Evolutionary conservation across 805 yeast genomes (phyloP).

Genomic region (Wickerhamomyces sydowiorum): DNA sequence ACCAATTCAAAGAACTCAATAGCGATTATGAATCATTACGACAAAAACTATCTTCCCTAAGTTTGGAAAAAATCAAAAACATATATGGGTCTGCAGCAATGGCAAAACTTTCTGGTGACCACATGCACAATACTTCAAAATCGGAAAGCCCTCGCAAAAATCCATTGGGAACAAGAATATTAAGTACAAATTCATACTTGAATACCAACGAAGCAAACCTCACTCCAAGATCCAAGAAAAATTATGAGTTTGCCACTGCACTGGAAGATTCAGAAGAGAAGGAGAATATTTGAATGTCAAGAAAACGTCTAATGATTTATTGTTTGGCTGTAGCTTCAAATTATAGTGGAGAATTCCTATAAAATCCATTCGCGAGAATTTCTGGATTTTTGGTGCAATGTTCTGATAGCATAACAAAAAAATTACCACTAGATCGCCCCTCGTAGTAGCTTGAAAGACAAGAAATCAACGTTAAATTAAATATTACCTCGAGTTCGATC

Average conservation of each 20-base stretch:
- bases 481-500: too few relatives aligned
- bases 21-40: conserved; percentile 22
- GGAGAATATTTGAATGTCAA: conserved; percentile 1
- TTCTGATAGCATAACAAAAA: too few relatives aligned
- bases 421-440: too few relatives aligned
- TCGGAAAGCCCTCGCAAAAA: conserved; percentile 3
- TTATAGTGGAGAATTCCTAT: too few relatives aligned
- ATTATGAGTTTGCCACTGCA: conserved; percentile 6
- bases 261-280: conserved; percentile 1
- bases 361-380: too few relatives aligned
- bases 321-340: too few relatives aligned
- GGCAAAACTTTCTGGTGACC: conserved; percentile 4
- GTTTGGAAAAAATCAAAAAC: conserved; percentile 24
- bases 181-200: conserved; percentile 24
- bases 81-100: conserved; percentile 16
- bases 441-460: too few relatives aligned
- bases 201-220: conserved; percentile 6
- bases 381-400: too few relatives aligned
- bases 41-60: conserved; percentile 18
- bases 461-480: too few relatives aligned
- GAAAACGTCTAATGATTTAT: not conserved
- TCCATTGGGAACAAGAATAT: conserved; percentile 10
- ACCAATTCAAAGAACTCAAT: conserved; percentile 23
- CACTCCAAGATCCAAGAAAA: conserved; percentile 7
- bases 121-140: not conserved